Conservation (phyloP, 1,139 yeast species). For the Yamadazyma triangularis region DNA sequence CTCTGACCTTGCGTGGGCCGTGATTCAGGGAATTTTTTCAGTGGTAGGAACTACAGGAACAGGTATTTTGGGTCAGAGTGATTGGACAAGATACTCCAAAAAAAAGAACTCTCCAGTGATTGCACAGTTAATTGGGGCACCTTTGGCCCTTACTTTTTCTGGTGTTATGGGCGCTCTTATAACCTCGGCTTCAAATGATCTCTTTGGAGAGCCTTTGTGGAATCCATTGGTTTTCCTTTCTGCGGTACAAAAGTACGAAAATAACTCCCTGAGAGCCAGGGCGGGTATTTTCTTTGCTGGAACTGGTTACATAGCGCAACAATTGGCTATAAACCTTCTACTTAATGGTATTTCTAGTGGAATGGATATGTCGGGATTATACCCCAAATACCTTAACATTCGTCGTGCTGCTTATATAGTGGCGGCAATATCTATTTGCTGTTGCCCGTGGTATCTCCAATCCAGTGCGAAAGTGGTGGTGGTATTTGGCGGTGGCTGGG, state of each 20-base stretch:
- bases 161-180: constrained; percentile 7
- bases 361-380: constrained; percentile 25
- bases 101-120: constrained; percentile 16
- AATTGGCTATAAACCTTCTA: constrained; percentile 16
- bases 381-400: constrained; percentile 23
- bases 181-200: constrained; percentile 6
- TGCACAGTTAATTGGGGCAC: constrained; percentile 22
- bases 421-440: constrained; percentile 11
- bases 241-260: constrained; percentile 14
- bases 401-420: constrained; percentile 17
- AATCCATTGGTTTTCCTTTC: constrained; percentile 28
- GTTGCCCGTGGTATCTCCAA: constrained; percentile 15
- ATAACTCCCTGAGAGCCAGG: constrained; percentile 19
- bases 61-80: constrained; percentile 24
- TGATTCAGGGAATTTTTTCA: constrained; percentile 15
- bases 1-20: constrained; percentile 18
- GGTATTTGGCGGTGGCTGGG: constrained; percentile 7
- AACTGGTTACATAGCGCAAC: constrained; percentile 15
- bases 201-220: constrained; percentile 19
- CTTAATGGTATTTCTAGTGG: constrained; percentile 18
- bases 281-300: constrained; percentile 28
- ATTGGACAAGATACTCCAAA: constrained; percentile 23
- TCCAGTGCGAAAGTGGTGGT: constrained; percentile 12
- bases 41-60: constrained; percentile 23
- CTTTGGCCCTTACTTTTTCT: constrained; percentile 14